Evolutionary conservation across 208 protist genomes (phyloP), one percentile per base, ranked within the genome.

Genomic region (Trypanosoma platydactyli): DNA sequence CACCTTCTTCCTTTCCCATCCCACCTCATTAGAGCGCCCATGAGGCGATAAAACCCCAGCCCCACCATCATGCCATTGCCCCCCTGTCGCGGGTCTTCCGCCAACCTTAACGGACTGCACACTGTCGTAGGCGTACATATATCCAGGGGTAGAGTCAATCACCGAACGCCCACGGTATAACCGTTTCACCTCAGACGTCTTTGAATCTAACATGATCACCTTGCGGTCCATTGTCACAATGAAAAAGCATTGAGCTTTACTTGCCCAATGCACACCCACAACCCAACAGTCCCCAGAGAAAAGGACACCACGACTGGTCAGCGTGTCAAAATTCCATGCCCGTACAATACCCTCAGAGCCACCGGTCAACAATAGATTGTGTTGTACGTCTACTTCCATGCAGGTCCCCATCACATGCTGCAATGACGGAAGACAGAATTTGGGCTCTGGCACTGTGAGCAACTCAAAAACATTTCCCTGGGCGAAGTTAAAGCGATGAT

Each of bases 291-390:
- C 76, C 5, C 64, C 67, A 22, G 79, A 59, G 30, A 91, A 85
- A 42, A 94, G 56, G 49, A 94, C 45, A 38, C 88, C 85, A 45
- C 83, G 77, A 63, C 80, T 79, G 15, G 35, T 24, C 24, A 94
- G 68, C 49, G 40, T 82, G 30, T 71, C 71, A 5, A 79, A 61
- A 53, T 74, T 76, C 88, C 88, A 94, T 25, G 81, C 85, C 1
- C 79, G 88, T 55, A 94, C 88, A 1, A 72, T 81, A n/a, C 88
- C 88, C 24, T 86, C 81, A 12, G 67, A 82, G 48, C 84, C 83
- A 27, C 85, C 88, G 18, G 88, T 94, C 30, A 94, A 62, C n/a
- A 94, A 54, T 18, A 84, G 46, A 22, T 77, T 79, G 54, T 76
- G 76, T 4, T 68, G 57, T 41, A 48, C 54, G 46, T 85, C 74